These are phyloP conservation scores for Elsinoe perseae DNA, from an alignment of 2,329 filamentous ascomycete species.

Conservation along the genomic window DNA sequence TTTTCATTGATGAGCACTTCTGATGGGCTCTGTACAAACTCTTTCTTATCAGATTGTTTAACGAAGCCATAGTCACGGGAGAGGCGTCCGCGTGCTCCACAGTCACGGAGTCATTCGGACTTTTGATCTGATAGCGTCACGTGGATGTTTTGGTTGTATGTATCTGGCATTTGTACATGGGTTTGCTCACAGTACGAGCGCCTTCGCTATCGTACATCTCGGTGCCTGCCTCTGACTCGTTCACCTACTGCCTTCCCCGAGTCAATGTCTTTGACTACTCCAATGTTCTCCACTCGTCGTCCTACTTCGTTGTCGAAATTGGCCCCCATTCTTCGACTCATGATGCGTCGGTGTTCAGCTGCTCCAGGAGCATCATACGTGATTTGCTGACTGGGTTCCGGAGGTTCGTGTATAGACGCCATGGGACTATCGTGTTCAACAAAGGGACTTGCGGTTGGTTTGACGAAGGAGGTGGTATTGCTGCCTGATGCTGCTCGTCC, in stretches of 20 bases:
- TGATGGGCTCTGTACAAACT: not conserved
- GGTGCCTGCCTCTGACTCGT: constrained; percentile 19
- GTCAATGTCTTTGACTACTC: constrained; percentile 26
- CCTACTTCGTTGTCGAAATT: constrained; percentile 24
- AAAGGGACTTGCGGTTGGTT: constrained; percentile 11
- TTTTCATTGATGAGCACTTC: too few relatives aligned
- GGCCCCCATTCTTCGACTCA: constrained; percentile 29
- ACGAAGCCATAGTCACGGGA: not conserved
- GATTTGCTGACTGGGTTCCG: constrained; percentile 29
- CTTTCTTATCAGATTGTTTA: not conserved
- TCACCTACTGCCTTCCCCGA: constrained; percentile 18
- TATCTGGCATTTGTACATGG: not conserved
- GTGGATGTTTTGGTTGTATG: not conserved
- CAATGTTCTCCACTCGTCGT: constrained; percentile 25
- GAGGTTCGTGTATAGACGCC: constrained; percentile 12
- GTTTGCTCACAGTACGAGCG: not conserved
- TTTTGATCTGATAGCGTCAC: constrained; percentile 3
- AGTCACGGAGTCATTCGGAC: not conserved
- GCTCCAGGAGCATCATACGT: constrained; percentile 30
- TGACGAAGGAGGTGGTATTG: constrained; percentile 3
- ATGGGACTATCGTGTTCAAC: not conserved
- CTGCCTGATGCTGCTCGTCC: constrained; percentile 11
- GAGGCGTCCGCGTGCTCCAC: not conserved
- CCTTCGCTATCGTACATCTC: constrained; percentile 14
- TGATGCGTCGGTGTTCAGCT: constrained; percentile 25